Base-by-base conservation (phyloP, 805 yeast genomes). In the Wickerhamomyces alni region DNA sequence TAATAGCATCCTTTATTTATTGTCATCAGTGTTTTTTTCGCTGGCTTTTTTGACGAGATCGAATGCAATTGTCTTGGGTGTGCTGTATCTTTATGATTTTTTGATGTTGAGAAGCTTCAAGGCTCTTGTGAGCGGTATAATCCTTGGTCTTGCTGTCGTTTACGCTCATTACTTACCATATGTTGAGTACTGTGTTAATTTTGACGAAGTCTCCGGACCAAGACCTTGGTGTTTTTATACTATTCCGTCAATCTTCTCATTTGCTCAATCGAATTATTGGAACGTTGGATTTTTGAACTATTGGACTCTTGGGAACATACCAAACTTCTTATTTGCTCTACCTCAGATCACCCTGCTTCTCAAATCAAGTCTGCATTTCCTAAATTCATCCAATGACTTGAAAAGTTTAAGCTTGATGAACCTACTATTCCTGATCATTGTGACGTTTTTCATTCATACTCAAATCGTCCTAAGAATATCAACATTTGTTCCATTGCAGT, bases 191-290 rank as follows among this genome's bases (percentile, higher is more conserved):
- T 93, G 99, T 56, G 85, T 87, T 1, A 70, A 61, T 12, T 33
- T 15, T 11, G 40, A 18, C 19, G 34, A 31, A 16, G n/a, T 8
- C 4, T 21, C 10, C 13, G 33, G 39, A 4, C 24, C 22, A 12
- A 63, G 85, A 8, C 84, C 72, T 44, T 91, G 97, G 97, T 91
- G 99, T 57, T 44, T 63, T 12, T 47, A 63, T 5, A 42, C 46
- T 4, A 37, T 84, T 0, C 87, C 85, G 7, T 72, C 82, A 17
- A 65, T 91, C 12, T 80, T 80, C 50, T 58, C 74, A 3, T 86
- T 70, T 57, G 84, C 94, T 7, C 99, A 93, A 60, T 42, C 62
- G 2, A 69, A 77, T 46, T 88, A 91, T 58, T 93, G 99, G 99
- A 74, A 79, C 49, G 72, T 69, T 33, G 98, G 99, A 0, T 76